Percentiles rank a stretch among this genome's conserved stretches.
Conservation (phyloP, 441 rosid species). For the Eugenia klotzschiana region DNA sequence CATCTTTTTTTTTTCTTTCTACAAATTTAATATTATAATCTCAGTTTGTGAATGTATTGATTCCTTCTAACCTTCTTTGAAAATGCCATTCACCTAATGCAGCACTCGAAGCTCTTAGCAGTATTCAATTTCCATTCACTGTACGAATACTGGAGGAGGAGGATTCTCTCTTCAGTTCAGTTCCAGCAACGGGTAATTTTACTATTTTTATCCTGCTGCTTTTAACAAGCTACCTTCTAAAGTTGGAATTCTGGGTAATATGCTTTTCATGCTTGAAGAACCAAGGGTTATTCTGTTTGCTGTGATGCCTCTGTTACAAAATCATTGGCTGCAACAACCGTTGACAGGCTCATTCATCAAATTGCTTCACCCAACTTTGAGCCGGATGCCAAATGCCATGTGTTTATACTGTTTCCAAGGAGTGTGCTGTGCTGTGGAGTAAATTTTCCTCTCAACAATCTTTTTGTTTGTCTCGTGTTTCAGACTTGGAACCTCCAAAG, state of each 20-base stretch:
- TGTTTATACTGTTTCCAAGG: neutral
- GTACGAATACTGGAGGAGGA: conserved; percentile 35
- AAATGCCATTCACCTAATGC: conserved; percentile 7
- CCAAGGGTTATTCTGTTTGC: neutral
- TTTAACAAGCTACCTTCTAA: neutral
- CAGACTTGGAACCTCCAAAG: conserved; percentile 84
- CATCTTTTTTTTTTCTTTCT: neutral
- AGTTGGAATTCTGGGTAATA: neutral
- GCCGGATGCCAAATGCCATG: neutral
- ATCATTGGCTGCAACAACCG: neutral
- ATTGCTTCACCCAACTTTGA: neutral
- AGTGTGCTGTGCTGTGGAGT: neutral
- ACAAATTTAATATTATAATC: neutral
- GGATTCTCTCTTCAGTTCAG: conserved; percentile 25
- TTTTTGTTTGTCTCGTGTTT: neutral
- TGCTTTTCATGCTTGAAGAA: neutral
- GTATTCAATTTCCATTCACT: conserved; percentile 25
- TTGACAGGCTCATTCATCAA: neutral
- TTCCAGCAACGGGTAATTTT: conserved; percentile 31
- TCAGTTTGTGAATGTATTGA: neutral
- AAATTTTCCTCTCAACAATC: neutral
- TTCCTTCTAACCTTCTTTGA: neutral
- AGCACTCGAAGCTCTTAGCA: conserved; percentile 38
- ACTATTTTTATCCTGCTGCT: neutral
- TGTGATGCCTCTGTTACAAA: neutral